Evolutionary conservation across 495 filamentous ascomycete species (phyloP), one percentile per base, ranked within the genome.

Genomic region (Penicilliopsis zonata): DNA sequence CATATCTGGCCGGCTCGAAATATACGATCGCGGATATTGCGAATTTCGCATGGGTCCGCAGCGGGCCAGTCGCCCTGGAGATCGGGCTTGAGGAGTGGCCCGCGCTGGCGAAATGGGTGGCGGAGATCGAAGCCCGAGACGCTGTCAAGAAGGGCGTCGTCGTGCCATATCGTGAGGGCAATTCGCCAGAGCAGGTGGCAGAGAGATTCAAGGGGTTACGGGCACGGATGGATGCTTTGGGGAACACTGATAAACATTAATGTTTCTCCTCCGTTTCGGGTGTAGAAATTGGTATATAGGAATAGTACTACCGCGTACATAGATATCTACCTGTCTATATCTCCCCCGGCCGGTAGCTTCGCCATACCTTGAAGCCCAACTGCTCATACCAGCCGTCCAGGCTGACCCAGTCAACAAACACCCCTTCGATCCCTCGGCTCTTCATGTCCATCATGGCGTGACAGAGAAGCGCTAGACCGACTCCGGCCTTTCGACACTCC

Each of bases 401-500:
- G 13, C 52, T 55, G 12, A 69, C 65, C 59, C 61, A 68, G 30
- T 71, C 67, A 20, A 71, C 57, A 40, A 64, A 65, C 0, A 66
- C 63, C 0, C 62, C 63, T 25, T 68, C 53, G 9, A 66, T 44
- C 1, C 64, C 67, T 22, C 63, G 44, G 9, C 50, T 36, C 37
- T 53, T 66, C 63, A 71, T 63, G 35, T 66, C 40, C 32, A 65
- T 53, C n/a, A 71, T 47, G 1, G 67, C 67, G 43, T 60, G 58
- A 5, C 56, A 55, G 18, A 71, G 31, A 23, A 71, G 37, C 4
- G 63, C 64, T 25, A 69, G 35, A 2, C 65, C 67, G 14, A 69
- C 47, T 3, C 67, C 67, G 18, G 47, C 50, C 9, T 50, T 52
- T 9, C 67, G 52, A 23, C 55, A 46, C 1, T 36, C 40, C 15